These are phyloP conservation scores for Scutellaria minor DNA, from an alignment of 257 asterid genomes.

Conservation along the genomic window DNA sequence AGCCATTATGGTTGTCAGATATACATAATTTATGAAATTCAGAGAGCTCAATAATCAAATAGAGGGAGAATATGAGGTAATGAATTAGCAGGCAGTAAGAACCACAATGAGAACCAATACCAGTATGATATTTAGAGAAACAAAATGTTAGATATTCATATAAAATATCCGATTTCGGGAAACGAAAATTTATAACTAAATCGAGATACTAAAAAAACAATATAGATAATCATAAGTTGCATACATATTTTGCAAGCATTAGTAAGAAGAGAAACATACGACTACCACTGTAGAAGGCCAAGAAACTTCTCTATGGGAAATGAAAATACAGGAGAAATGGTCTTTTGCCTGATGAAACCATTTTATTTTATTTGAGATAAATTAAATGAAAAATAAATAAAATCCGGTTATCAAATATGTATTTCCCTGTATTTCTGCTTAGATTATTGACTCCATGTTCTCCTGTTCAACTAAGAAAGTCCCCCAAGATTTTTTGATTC, in stretches of 20 bases:
- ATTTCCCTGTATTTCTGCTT: background rate
- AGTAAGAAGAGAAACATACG: too few relatives aligned
- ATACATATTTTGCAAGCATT: too few relatives aligned
- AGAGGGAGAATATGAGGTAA: background rate
- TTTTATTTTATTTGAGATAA: conserved; percentile 14
- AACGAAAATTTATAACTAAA: too few relatives aligned
- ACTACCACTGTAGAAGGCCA: too few relatives aligned
- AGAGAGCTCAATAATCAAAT: background rate
- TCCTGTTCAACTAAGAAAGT: background rate
- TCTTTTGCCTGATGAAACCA: conserved; percentile 1
- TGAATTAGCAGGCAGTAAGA: too few relatives aligned
- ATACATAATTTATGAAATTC: conserved; percentile 15
- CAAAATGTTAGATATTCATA: too few relatives aligned
- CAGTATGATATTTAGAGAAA: too few relatives aligned
- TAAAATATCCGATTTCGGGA: too few relatives aligned
- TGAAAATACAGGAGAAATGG: background rate
- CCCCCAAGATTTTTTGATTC: background rate
- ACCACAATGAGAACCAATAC: too few relatives aligned
- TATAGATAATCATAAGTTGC: too few relatives aligned
- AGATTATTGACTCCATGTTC: background rate
- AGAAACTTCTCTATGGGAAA: too few relatives aligned
- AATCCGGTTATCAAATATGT: background rate
- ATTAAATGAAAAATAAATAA: background rate
- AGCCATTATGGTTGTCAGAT: background rate
- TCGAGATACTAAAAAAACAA: too few relatives aligned